phyloP scores from a whole-genome alignment of 176 grass and related monocot species.

The Oryza meyeriana region DNA sequence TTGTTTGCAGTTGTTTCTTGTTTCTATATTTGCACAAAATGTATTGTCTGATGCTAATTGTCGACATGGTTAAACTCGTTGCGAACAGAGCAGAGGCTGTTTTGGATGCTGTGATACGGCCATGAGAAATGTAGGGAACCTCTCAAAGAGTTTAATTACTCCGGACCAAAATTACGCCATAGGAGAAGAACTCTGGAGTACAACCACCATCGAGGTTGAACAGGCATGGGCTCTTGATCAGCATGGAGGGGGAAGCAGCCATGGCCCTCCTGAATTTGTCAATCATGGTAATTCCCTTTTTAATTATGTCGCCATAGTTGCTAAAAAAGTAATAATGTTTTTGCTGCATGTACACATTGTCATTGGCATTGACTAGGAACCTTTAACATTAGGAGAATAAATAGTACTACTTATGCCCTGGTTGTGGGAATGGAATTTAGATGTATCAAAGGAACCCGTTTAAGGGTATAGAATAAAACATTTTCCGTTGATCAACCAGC shows the following conservation, averaged over 20 bases:
- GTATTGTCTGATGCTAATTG: conserved; percentile 30
- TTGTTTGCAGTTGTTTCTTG: background rate
- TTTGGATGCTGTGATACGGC: conserved; percentile 56
- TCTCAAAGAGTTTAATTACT: conserved; percentile 24
- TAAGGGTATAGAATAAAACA: background rate
- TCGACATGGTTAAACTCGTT: conserved; percentile 39
- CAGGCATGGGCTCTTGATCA: conserved; percentile 26
- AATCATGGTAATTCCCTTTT: conserved; percentile 42
- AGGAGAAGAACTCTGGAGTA: conserved; percentile 43
- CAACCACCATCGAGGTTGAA: conserved; percentile 53
- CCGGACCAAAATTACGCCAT: conserved; percentile 25
- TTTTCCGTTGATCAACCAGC: background rate
- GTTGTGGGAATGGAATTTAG: background rate
- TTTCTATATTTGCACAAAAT: background rate
- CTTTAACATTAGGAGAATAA: background rate
- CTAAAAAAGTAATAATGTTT: background rate
- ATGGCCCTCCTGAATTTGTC: conserved; percentile 17
- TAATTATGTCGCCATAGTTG: background rate
- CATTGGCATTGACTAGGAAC: background rate
- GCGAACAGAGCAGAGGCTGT: conserved; percentile 69
- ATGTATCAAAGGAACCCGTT: background rate
- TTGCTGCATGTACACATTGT: background rate
- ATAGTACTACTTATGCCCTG: background rate
- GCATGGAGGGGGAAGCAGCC: conserved; percentile 29
- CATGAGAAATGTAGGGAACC: conserved; percentile 25